Percentiles rank a stretch among this genome's conserved stretches.
These are phyloP conservation scores for Periconia sp. DNA, from an alignment of 2,329 filamentous ascomycete species.

Conservation along the genomic window DNA sequence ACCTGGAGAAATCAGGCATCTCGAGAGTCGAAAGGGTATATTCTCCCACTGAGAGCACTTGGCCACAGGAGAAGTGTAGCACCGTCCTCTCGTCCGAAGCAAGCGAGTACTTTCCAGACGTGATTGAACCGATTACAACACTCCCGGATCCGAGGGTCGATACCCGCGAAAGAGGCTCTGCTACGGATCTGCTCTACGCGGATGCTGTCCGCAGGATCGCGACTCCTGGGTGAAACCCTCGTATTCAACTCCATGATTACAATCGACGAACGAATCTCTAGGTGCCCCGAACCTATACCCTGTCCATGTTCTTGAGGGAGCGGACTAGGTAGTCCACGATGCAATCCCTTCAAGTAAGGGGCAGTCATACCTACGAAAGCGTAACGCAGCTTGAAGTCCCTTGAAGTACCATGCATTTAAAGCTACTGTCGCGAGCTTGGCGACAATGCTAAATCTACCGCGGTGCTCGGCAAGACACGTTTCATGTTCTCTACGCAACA, in stretches of 20 bases:
- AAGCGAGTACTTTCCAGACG: constrained; percentile 11
- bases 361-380: no score
- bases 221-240: constrained; percentile 12
- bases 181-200: constrained; percentile 25
- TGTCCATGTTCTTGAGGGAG: no score
- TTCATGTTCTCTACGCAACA: no score
- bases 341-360: no score
- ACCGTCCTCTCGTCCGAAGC: constrained; percentile 13
- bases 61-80: constrained; percentile 12
- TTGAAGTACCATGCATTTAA: no score
- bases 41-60: constrained; percentile 19
- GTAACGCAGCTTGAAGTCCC: no score
- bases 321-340: no score
- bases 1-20: constrained; percentile 22
- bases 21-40: constrained; percentile 17
- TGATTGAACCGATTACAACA: constrained; percentile 14
- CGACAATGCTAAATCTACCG: no score
- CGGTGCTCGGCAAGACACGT: no score
- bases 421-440: no score
- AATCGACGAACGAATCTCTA: neutral
- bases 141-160: constrained; percentile 15
- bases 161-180: constrained; percentile 20
- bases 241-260: constrained; percentile 1
- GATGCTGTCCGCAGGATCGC: constrained; percentile 20
- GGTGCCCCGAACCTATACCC: no score